phyloP scores from a whole-genome alignment of 2,329 filamentous ascomycete species.

The Cryphonectria naterciae region DNA sequence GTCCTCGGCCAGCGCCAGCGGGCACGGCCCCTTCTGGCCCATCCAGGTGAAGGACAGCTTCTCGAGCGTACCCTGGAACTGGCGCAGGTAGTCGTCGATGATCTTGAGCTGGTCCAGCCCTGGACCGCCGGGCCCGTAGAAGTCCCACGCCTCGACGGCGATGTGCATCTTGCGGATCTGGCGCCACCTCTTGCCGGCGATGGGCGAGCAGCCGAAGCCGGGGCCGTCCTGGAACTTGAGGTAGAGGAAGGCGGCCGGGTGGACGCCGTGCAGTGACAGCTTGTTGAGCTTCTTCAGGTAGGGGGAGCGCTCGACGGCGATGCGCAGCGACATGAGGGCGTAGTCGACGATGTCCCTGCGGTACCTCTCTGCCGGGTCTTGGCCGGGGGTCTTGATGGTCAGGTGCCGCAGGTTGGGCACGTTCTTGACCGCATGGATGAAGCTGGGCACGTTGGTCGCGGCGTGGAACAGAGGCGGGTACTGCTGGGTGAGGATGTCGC shows the following conservation, averaged over 20 bases:
- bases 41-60: constrained; percentile 80
- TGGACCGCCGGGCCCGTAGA: constrained; percentile 56
- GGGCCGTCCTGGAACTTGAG: constrained; percentile 66
- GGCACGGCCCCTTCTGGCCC: constrained; percentile 72
- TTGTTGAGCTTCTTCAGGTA: constrained; percentile 64
- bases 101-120: constrained; percentile 75
- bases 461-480: constrained; percentile 90
- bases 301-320: constrained; percentile 76
- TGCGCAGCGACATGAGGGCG: constrained; percentile 82
- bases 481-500: constrained; percentile 80
- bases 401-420: constrained; percentile 74
- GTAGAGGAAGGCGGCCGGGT: constrained; percentile 76
- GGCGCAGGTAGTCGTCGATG: constrained; percentile 78
- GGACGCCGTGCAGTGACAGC: constrained; percentile 73
- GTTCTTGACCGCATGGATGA: constrained; percentile 73
- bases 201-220: constrained; percentile 75
- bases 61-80: constrained; percentile 67
- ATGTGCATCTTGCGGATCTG: constrained; percentile 77
- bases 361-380: constrained; percentile 70
- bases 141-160: constrained; percentile 72
- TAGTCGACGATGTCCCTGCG: constrained; percentile 83
- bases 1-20: constrained; percentile 71
- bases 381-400: constrained; percentile 75
- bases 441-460: constrained; percentile 83
- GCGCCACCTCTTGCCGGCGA: constrained; percentile 72